These are phyloP conservation scores for Boeremia lycopersici DNA, from an alignment of 2,329 filamentous ascomycete genomes.

Conservation along the genomic window DNA sequence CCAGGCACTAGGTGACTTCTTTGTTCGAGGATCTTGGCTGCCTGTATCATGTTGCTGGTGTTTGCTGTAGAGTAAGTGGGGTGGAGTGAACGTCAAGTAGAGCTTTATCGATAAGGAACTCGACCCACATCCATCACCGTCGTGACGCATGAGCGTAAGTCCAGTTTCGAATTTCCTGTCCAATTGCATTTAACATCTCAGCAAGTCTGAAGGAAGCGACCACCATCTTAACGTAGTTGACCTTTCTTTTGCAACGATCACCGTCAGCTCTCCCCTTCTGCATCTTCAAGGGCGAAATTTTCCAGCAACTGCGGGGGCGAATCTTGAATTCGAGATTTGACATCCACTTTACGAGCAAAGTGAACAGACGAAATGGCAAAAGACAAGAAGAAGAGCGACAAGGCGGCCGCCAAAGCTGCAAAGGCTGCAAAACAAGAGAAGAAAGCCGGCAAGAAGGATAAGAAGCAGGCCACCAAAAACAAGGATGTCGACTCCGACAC, in stretches of 20 bases:
- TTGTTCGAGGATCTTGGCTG: conserved; percentile 56
- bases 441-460: conserved; percentile 76
- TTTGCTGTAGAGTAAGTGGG: conserved; percentile 4
- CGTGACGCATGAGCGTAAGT: background rate
- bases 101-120: conserved; percentile 29
- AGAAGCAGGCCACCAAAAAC: conserved; percentile 75
- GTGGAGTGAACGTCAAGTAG: conserved; percentile 17
- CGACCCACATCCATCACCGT: conserved; percentile 3
- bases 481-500: conserved; percentile 83
- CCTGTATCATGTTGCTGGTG: conserved; percentile 44
- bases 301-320: conserved; percentile 21
- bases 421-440: conserved; percentile 78
- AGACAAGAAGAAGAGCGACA: conserved; percentile 57
- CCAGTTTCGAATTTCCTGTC: background rate
- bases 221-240: background rate
- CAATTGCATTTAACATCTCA: background rate
- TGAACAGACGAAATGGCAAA: conserved; percentile 52
- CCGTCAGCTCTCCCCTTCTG: background rate
- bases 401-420: conserved; percentile 59
- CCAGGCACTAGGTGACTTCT: conserved; percentile 53
- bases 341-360: background rate
- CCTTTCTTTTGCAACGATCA: too few relatives aligned
- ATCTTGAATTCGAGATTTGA: background rate
- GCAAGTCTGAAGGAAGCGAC: too few relatives aligned
- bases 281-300: conserved; percentile 19